Base-by-base conservation (phyloP, 2,329 filamentous ascomycete species). In the Rutstroemia sp. region DNA sequence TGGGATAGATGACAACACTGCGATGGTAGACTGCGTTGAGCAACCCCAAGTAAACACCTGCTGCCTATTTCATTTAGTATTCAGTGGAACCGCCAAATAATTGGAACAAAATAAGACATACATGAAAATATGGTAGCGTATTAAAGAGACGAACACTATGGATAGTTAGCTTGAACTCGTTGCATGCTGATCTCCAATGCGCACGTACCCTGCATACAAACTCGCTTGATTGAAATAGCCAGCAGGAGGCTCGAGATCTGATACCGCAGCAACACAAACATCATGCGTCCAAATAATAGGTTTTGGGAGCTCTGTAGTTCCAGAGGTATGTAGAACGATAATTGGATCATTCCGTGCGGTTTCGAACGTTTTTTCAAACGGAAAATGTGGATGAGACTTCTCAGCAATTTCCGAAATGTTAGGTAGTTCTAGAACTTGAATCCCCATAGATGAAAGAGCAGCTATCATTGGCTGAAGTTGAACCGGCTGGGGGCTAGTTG, bases 71-170 rank as follows among this genome's bases (percentile, higher is more conserved):
- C 1, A 5, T 1, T 56, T 12, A 56, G 47, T 14, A 16, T 21
- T 2, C 10, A 51, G 9, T 8, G 12, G 27, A 8, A 14, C 18
- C 12, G n/a, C 4, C 21, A 27, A 27, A 27, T 27, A 8, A 23
- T 27, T 18, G 46, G 12, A 12, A 34, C 5, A 25, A 44, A 4
- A 8, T 6, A 12, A 9, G 34, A 27, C 51, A 46, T 53, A 39
- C 51, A 54, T 54, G 52, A 16, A 54, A 54, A n/a, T 1, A 2
- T 54, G 52, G 44, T 8, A 54, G 38, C 37, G 52, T 54, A 3
- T 54, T 54, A 3, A 54, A 54, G 16, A 48, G 38, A 16, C 44
- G 52, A 4, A 47, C 42, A 19, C 44, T 54, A n/a, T 18, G 19
- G 2, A 3, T 39, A 48, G 10, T 47, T 54, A 54, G 50, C 50